Conservation (phyloP, 1,139 yeast genomes). For the Candida albicans region DNA sequence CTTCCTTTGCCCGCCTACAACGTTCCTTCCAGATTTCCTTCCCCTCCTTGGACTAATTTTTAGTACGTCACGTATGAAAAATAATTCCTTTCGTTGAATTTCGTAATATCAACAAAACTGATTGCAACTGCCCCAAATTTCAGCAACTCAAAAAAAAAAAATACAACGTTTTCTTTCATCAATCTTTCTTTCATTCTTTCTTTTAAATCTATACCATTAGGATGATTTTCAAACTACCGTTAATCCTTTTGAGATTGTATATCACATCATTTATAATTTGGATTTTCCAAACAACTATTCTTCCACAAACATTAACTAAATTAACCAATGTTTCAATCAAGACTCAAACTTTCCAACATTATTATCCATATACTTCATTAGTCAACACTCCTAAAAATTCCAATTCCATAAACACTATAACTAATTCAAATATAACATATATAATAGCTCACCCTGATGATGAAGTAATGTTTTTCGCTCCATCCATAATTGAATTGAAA, state of each 20-base stretch:
- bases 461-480: conserved; percentile 96
- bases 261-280: conserved; percentile 32
- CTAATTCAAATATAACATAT: conserved; percentile 44
- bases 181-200: background rate
- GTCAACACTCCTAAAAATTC: conserved; percentile 34
- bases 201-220: background rate
- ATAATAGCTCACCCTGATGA: conserved; percentile 97
- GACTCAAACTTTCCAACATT: conserved; percentile 22
- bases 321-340: conserved; percentile 30
- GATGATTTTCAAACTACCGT: conserved; percentile 17
- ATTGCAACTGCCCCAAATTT: too few species aligned
- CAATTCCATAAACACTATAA: conserved; percentile 21
- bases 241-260: conserved; percentile 19
- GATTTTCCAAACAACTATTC: conserved; percentile 40
- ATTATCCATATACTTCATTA: conserved; percentile 40
- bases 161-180: background rate
- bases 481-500: conserved; percentile 59
- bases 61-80: too few species aligned
- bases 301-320: conserved; percentile 39
- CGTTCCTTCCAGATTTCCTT: too few species aligned
- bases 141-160: background rate
- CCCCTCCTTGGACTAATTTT: too few species aligned
- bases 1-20: too few species aligned
- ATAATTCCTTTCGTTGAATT: too few species aligned
- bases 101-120: too few species aligned